Conservation (phyloP, 148 eudicot species). For the Cornus controversa region DNA sequence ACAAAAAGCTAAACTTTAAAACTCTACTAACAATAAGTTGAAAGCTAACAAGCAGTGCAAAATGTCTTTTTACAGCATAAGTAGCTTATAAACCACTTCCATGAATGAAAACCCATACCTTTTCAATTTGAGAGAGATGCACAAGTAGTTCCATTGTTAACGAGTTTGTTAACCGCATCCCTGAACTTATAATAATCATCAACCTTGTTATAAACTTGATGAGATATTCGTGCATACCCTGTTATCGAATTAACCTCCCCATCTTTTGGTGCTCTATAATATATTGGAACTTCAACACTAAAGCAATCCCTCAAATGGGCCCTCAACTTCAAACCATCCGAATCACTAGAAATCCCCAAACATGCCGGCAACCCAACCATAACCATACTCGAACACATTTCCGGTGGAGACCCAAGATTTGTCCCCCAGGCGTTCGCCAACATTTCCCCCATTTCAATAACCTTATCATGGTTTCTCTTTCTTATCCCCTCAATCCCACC, state of each 20-base stretch:
- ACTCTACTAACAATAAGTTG: not conserved
- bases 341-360: conserved; percentile 52
- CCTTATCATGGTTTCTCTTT: conserved; percentile 71
- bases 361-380: conserved; percentile 71
- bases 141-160: conserved; percentile 57
- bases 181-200: conserved; percentile 62
- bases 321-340: conserved; percentile 60
- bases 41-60: not conserved
- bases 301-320: conserved; percentile 56
- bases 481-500: conserved; percentile 78
- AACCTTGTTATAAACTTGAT: conserved; percentile 63
- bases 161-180: conserved; percentile 65
- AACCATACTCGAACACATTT: conserved; percentile 72
- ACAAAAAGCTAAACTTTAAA: not conserved
- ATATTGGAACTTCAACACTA: conserved; percentile 69
- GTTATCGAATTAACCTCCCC: conserved; percentile 50
- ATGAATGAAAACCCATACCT: conserved; percentile 27
- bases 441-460: conserved; percentile 73
- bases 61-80: not conserved
- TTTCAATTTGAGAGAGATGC: conserved; percentile 32
- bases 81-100: not conserved
- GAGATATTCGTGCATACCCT: conserved; percentile 79
- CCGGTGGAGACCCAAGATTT: conserved; percentile 59
- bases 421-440: conserved; percentile 69
- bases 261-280: conserved; percentile 51